phyloP scores from a whole-genome alignment of 139 green algal species.

The Coccomyxa sp. region DNA sequence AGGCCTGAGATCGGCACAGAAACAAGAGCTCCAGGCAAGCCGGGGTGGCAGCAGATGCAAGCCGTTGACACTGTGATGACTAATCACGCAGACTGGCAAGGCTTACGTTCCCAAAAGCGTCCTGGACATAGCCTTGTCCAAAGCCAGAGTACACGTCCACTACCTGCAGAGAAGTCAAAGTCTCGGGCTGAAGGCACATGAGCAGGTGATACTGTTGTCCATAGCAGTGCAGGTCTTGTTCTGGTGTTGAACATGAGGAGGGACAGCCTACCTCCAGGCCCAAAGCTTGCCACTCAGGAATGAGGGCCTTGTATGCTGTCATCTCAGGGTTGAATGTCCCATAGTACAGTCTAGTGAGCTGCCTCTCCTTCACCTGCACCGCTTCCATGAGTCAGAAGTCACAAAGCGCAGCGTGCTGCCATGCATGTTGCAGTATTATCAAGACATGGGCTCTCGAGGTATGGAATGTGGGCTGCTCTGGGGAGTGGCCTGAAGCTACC shows the following conservation, averaged over 20 bases:
- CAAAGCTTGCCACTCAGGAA: constrained; percentile 53
- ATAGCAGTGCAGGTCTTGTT: constrained; percentile 78
- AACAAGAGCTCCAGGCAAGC: background rate
- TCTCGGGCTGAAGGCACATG: no score
- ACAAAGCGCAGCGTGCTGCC: background rate
- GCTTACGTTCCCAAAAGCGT: constrained; percentile 51
- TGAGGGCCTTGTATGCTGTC: constrained; percentile 38
- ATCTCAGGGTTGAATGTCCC: constrained; percentile 41
- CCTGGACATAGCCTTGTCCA: constrained; percentile 68
- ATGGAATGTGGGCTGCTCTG: background rate
- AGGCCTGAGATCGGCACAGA: no score
- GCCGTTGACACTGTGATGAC: background rate
- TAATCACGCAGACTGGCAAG: background rate
- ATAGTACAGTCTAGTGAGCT: constrained; percentile 72
- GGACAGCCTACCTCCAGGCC: constrained; percentile 65
- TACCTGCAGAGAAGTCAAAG: constrained; percentile 52
- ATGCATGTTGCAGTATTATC: background rate
- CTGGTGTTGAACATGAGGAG: constrained; percentile 34
- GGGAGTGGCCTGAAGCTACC: no score
- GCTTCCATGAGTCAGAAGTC: background rate
- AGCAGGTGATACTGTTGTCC: no score
- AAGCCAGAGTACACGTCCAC: constrained; percentile 47
- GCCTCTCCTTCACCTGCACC: constrained; percentile 32
- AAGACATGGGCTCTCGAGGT: background rate
- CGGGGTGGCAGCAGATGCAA: background rate